Evolutionary conservation across 1,284 basidiomycete species (phyloP).

Genomic region (Anthracocystis panici-leucophaei): DNA sequence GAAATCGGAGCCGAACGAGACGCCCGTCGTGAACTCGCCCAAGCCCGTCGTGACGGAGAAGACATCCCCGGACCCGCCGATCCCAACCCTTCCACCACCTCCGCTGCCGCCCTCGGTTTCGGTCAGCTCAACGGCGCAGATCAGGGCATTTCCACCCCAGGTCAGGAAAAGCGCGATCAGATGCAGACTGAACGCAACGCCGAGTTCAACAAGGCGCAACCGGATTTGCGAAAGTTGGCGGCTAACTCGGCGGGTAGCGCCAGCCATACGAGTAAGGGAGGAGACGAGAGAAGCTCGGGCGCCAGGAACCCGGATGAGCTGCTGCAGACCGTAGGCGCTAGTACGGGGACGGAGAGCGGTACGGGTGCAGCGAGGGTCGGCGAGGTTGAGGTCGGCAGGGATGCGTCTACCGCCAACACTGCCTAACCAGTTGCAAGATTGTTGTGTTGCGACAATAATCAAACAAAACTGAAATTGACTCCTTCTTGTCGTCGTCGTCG

Average conservation of each 20-base stretch:
- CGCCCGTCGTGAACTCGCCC: slow-evolving; percentile 36
- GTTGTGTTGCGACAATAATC: background rate
- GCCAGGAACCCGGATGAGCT: slow-evolving; percentile 13
- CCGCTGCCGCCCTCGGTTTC: slow-evolving; percentile 19
- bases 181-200: slow-evolving; percentile 36
- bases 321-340: slow-evolving; percentile 24
- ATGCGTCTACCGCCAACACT: slow-evolving; percentile 26
- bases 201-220: slow-evolving; percentile 32
- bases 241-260: slow-evolving; percentile 18
- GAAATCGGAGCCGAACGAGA: slow-evolving; percentile 45
- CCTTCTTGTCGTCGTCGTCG: background rate
- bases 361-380: slow-evolving; percentile 16
- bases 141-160: slow-evolving; percentile 38
- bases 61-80: slow-evolving; percentile 16
- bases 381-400: slow-evolving; percentile 29
- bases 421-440: slow-evolving; percentile 3
- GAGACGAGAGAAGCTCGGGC: slow-evolving; percentile 11
- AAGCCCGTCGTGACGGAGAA: slow-evolving; percentile 32
- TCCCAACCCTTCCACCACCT: background rate
- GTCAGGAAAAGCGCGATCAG: slow-evolving; percentile 32
- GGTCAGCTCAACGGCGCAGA: slow-evolving; percentile 51
- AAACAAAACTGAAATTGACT: background rate
- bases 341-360: slow-evolving; percentile 38
- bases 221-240: slow-evolving; percentile 31
- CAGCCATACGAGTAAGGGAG: slow-evolving; percentile 1